A percentile compares a stretch with the other conserved stretches of the same genome.
phyloP scores from a whole-genome alignment of 805 yeast species.

The Blastobotrys attinorum region DNA sequence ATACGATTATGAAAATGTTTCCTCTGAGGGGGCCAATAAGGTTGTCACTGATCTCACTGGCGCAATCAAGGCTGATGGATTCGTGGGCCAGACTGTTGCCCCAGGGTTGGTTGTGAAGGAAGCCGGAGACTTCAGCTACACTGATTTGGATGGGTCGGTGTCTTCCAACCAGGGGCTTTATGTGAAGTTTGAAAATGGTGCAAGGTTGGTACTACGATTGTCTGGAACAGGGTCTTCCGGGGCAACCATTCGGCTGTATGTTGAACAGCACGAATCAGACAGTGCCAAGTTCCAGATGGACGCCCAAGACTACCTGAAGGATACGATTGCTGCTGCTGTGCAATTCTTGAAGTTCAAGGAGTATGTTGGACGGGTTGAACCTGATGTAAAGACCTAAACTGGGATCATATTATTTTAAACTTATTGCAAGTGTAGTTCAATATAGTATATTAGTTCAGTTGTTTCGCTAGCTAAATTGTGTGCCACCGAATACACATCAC shows the following conservation, averaged over 20 bases:
- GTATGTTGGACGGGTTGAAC: constrained; percentile 71
- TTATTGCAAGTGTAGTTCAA: neutral
- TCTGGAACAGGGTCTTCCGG: constrained; percentile 98
- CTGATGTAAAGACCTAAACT: constrained; percentile 73
- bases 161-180: constrained; percentile 82
- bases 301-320: constrained; percentile 62
- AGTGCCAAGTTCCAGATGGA: constrained; percentile 37
- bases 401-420: neutral
- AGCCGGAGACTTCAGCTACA: constrained; percentile 84
- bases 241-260: constrained; percentile 87
- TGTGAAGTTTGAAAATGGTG: constrained; percentile 72
- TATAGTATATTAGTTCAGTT: no score
- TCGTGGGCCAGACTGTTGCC: constrained; percentile 47
- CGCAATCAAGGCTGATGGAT: constrained; percentile 32
- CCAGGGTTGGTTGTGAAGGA: constrained; percentile 52
- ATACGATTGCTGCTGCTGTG: constrained; percentile 56
- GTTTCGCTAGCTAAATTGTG: no score
- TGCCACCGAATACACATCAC: no score
- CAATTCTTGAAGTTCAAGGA: constrained; percentile 64
- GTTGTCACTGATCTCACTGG: constrained; percentile 49
- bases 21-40: constrained; percentile 62
- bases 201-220: constrained; percentile 79
- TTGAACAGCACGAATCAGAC: constrained; percentile 75
- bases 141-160: constrained; percentile 90
- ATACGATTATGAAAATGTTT: constrained; percentile 84